These are phyloP conservation scores for Alternaria hordeiaustralica DNA, from an alignment of 2,329 filamentous ascomycete species.

Conservation along the genomic window DNA sequence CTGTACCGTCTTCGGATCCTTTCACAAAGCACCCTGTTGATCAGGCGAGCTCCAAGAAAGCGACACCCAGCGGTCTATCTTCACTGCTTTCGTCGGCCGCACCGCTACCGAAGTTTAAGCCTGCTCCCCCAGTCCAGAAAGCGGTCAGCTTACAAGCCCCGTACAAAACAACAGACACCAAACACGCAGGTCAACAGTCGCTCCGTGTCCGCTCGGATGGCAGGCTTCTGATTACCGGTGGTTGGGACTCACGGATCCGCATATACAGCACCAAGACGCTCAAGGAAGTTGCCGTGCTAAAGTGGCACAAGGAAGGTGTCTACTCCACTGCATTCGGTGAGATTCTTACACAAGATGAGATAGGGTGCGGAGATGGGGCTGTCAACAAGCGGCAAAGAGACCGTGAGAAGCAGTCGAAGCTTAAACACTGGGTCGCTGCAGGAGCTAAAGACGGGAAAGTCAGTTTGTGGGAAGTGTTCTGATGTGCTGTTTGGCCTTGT, in stretches of 20 bases:
- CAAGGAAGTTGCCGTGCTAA: conserved; percentile 87
- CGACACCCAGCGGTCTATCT: conserved; percentile 26
- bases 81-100: conserved; percentile 30
- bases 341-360: conserved; percentile 34
- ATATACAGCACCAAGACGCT: conserved; percentile 83
- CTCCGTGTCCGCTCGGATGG: conserved; percentile 79
- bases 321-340: conserved; percentile 78
- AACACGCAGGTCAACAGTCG: conserved; percentile 88
- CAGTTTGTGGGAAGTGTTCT: conserved; percentile 93
- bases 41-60: background rate
- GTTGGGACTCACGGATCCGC: conserved; percentile 84
- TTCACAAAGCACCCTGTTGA: conserved; percentile 27
- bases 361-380: background rate
- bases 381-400: conserved; percentile 17
- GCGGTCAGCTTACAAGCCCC: conserved; percentile 49
- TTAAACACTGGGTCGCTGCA: conserved; percentile 85
- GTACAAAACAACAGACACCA: conserved; percentile 73
- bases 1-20: conserved; percentile 7
- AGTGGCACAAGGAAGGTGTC: conserved; percentile 91
- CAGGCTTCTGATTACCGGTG: conserved; percentile 84
- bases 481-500: background rate
- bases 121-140: conserved; percentile 5
- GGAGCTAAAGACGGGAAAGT: conserved; percentile 96
- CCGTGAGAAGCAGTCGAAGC: conserved; percentile 63
- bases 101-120: conserved; percentile 12